Conservation (phyloP, 805 yeast genomes). For the Wickerhamomyces alni region DNA sequence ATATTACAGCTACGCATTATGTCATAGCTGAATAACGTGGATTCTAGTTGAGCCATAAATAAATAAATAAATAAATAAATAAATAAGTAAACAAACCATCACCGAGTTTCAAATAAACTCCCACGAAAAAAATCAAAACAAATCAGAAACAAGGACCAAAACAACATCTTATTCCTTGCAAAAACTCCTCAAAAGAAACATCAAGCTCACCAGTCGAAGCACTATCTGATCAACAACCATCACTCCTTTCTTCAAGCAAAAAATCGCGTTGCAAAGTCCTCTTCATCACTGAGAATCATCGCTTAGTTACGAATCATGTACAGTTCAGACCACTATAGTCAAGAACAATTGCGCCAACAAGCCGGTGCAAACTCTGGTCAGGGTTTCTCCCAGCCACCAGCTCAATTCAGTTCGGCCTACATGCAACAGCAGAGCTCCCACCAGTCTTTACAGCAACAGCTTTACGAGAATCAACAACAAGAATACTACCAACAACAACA, state of each 20-base stretch:
- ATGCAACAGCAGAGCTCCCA: conserved; percentile 34
- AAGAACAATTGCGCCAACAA: conserved; percentile 10
- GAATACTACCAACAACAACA: conserved; percentile 28
- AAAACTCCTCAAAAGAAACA: no score
- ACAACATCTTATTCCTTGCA: conserved; percentile 1
- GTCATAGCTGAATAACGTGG: no score
- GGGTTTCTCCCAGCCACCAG: conserved; percentile 28
- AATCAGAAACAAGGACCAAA: background rate
- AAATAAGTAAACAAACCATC: no score
- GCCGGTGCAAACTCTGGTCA: conserved; percentile 14
- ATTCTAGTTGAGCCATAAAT: no score
- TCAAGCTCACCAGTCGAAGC: no score
- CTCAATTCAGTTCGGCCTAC: conserved; percentile 29
- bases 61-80: no score
- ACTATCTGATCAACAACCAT: no score
- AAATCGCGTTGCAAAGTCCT: no score
- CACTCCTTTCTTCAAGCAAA: no score
- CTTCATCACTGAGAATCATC: no score
- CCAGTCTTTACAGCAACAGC: conserved; percentile 32
- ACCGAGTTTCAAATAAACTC: conserved; percentile 12
- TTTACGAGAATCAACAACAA: conserved; percentile 27
- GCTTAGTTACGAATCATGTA: no score
- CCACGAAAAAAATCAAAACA: conserved; percentile 8
- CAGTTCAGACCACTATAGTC: conserved; percentile 10
- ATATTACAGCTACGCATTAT: no score